Conservation (phyloP, 495 filamentous ascomycete species). For the Lasiosphaeria hispida region DNA sequence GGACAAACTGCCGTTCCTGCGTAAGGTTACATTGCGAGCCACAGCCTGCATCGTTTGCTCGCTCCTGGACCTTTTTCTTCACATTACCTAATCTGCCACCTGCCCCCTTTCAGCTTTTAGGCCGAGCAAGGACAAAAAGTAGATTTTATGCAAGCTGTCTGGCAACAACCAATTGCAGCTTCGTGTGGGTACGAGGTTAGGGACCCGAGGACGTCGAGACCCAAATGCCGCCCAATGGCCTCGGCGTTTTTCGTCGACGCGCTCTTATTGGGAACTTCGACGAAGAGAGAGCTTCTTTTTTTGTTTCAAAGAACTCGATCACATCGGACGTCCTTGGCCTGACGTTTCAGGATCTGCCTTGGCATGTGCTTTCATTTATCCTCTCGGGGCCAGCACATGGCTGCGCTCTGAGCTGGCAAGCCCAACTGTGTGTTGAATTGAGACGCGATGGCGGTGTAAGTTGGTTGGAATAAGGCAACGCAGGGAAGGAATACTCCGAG, state of each 20-base stretch:
- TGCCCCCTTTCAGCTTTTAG: not conserved
- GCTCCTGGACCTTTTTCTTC: too few relatives aligned
- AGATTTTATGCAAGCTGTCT: too few relatives aligned
- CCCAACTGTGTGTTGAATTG: too few relatives aligned
- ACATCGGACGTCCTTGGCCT: not conserved
- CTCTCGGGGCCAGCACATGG: not conserved
- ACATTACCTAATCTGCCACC: not conserved
- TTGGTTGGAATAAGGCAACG: too few relatives aligned
- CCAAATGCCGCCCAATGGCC: not conserved
- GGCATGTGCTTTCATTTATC: conserved; percentile 9
- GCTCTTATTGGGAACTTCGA: too few relatives aligned
- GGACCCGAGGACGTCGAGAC: not conserved
- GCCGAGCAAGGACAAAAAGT: too few relatives aligned
- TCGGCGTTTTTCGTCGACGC: not conserved
- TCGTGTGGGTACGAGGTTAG: too few relatives aligned
- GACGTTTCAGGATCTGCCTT: conserved; percentile 22
- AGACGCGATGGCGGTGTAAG: too few relatives aligned
- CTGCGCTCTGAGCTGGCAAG: conserved; percentile 3
- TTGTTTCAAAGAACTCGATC: not conserved
- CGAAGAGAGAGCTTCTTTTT: not conserved
- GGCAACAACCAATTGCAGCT: too few relatives aligned
- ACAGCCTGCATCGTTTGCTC: not conserved
- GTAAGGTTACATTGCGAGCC: conserved; percentile 17
- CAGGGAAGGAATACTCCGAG: too few relatives aligned
- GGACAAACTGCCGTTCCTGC: conserved; percentile 17